Percentiles rank a stretch among this genome's conserved stretches.
These are phyloP conservation scores for Forsythia viridissima DNA, from an alignment of 257 asterid species.

Conservation along the genomic window DNA sequence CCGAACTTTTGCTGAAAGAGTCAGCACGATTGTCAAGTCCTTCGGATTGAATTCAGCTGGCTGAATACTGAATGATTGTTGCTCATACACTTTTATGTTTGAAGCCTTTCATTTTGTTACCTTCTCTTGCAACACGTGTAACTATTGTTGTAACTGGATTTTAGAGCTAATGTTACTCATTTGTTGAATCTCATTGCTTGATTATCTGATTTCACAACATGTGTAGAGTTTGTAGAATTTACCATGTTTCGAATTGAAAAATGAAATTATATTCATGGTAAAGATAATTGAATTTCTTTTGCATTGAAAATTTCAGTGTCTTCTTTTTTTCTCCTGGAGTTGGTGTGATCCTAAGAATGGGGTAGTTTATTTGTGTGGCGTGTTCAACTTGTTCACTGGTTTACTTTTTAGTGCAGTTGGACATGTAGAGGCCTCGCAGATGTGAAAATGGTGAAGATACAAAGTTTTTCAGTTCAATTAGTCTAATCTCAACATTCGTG, in stretches of 20 bases:
- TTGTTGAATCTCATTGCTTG: background rate
- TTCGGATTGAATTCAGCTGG: constrained; percentile 67
- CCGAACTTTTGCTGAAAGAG: constrained; percentile 77
- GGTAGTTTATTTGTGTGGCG: too few species aligned
- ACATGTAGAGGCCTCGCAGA: too few species aligned
- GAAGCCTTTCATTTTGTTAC: constrained; percentile 3
- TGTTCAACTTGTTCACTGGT: too few species aligned
- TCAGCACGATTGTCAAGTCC: constrained; percentile 74
- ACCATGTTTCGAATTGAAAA: background rate
- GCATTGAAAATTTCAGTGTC: background rate
- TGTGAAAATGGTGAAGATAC: too few species aligned
- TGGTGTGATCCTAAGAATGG: too few species aligned
- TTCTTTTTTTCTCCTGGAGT: too few species aligned
- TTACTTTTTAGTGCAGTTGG: too few species aligned
- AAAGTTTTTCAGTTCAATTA: too few species aligned
- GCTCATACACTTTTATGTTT: background rate
- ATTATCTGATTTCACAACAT: background rate
- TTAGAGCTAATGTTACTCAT: constrained; percentile 15
- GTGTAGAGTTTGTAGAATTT: background rate
- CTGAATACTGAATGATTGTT: constrained; percentile 28
- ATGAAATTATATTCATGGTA: background rate
- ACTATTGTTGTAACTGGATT: constrained; percentile 10
- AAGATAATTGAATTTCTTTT: background rate
- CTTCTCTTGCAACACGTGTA: constrained; percentile 4
- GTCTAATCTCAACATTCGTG: too few species aligned